Base-by-base conservation (phyloP, 108 stramenopile species). In the Schizochytrium sp. region DNA sequence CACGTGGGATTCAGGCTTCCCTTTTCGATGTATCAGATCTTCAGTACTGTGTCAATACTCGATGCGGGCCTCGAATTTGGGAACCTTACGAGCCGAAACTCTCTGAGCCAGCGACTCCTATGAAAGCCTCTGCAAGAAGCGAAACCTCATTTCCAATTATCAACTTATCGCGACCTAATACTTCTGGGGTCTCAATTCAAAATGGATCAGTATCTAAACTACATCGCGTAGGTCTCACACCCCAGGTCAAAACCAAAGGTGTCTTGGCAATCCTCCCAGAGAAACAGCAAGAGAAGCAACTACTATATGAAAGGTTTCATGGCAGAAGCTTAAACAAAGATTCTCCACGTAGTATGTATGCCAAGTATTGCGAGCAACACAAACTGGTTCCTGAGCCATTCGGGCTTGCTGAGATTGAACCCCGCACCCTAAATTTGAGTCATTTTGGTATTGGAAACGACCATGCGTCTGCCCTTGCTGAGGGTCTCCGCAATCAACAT, bases 361-460 rank as follows among this genome's bases (percentile, higher is more conserved):
- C 64, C 64, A 44, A 69, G 64, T 69, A 69, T 38, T 69, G 64
- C 28, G 19, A 69, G 28, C 10, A 7, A 15, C 64, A 69, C 12
- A 38, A 44, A 38, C 10, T 83, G 49, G 2, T 83, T 2, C 76
- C 76, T 5, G 76, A 83, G n/a, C 76, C 76, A 38, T 53, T 83
- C 5, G 50, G 76, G 15, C 53, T 83, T 13, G 19, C 76, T 2
- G 76, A 55, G 53, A 83, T 38, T 53, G 47, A 49, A 40, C 2
- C 76, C 28, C 2, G 50, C 45, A n/a, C 3, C 5, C 3, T 83
- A 5, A 55, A 83, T 55, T 28, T 83, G 2, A 5, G 50, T n/a
- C 47, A 83, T 40, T 83, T 83, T 49, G 76, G 76, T 5, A 83
- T 83, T 42, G 76, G 76, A 2, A 53, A 83, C 28, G 50, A n/a